These are phyloP conservation scores for Pseudotsuga menziesii DNA, from an alignment of 75 land plant species.

Conservation along the genomic window DNA sequence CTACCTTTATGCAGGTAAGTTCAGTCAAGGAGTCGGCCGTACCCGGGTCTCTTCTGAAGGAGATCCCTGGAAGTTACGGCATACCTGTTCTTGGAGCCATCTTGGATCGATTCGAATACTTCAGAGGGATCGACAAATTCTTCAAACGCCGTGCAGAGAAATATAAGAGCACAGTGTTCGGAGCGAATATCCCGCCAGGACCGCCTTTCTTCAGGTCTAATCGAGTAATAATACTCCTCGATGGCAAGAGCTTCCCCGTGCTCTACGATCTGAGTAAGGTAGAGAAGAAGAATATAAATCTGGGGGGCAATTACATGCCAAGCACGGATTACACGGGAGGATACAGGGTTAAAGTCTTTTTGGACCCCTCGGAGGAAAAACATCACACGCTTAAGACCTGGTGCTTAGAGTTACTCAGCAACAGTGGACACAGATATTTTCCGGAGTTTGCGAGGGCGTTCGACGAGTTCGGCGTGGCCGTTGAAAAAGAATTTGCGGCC, in stretches of 20 bases:
- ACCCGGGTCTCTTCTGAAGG: background rate
- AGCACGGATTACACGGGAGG: conserved; percentile 11
- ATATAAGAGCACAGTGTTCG: conserved; percentile 34
- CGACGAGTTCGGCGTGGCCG: background rate
- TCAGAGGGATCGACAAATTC: conserved; percentile 22
- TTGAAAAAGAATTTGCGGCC: background rate
- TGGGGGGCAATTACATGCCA: conserved; percentile 21
- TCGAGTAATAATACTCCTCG: conserved; percentile 24
- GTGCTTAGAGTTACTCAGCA: background rate
- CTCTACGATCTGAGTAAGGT: conserved; percentile 18
- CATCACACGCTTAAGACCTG: conserved; percentile 16
- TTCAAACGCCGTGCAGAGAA: conserved; percentile 21
- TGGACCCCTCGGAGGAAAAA: conserved; percentile 23
- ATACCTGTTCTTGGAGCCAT: conserved; percentile 13
- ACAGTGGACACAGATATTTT: background rate
- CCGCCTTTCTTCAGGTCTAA: conserved; percentile 17
- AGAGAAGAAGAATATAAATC: conserved; percentile 10
- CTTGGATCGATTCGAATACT: conserved; percentile 25
- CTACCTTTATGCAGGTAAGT: no score
- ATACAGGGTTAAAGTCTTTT: conserved; percentile 13
- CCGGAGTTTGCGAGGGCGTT: background rate
- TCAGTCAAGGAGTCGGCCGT: background rate
- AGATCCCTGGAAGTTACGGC: conserved; percentile 20
- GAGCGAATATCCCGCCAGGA: conserved; percentile 22
- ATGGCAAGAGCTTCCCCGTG: conserved; percentile 21